Evolutionary conservation across 306 rosid species (phyloP), one percentile per base, ranked within the genome.

Genomic region (Vigna mungo): DNA sequence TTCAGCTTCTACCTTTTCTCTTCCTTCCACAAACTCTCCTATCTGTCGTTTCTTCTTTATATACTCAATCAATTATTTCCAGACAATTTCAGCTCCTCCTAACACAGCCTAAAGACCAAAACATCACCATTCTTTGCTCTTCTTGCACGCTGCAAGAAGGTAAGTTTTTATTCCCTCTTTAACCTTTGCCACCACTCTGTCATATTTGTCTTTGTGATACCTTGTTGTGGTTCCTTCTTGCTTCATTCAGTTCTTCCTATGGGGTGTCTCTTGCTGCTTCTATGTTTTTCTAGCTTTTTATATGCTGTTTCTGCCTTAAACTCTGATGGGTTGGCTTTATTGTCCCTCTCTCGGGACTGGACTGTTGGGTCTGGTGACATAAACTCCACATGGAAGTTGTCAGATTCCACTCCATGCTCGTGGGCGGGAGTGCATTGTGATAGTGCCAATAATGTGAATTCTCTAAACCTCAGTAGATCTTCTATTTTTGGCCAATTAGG

Each of bases 341-440:
- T 87, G 23, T 85, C 94, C 18, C 90, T 94, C 36, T 41, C 76
- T 56, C 82, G 37, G 7, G 85, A 56, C 75, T 90, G 96, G 91
- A 78, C 72, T 21, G n/a, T 44, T 37, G 82, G 86, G 17, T 85
- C 91, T 61, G 4, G 75, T 39, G 52, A 74, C 74, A 66, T 91
- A 36, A 80, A 54, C 68, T 87, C 94, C 17, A 77, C 80, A 25
- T 94, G 96, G 98, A 85, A 85, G 55, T 68, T 79, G 3, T 87
- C 89, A 49, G 79, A 90, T 88, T 85, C 91, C 81, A 87, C 87
- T 67, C 94, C 97, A 27, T 94, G 98, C 63, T 84, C 84, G 48
- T 94, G 98, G 98, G 48, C 41, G 8, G 97, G 97, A 81, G 80
- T 94, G 30, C 6, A 72, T 5, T 90, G 97, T 58, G 87, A 87